A percentile compares a stretch with the other conserved stretches of the same genome.
These are phyloP conservation scores for Yamadazyma insecticola DNA, from an alignment of 805 yeast genomes.

Conservation along the genomic window DNA sequence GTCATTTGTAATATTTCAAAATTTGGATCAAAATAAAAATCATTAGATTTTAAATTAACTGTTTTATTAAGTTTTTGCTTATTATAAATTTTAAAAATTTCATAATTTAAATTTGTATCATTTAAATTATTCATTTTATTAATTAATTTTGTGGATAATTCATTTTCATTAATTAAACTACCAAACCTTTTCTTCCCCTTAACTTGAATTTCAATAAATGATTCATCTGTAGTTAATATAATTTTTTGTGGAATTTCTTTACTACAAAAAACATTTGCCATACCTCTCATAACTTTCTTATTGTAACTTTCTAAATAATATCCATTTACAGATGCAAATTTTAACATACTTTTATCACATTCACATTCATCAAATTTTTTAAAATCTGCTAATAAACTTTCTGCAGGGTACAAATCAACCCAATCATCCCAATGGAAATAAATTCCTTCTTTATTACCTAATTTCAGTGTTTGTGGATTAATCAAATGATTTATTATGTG, in stretches of 20 bases:
- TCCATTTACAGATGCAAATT: constrained; percentile 25
- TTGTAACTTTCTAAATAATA: constrained; percentile 30
- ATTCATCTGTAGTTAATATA: constrained; percentile 19
- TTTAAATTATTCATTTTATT: too few species aligned
- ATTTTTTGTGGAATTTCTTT: constrained; percentile 24
- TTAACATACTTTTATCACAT: constrained; percentile 17
- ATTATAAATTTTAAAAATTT: too few species aligned
- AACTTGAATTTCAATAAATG: constrained; percentile 25
- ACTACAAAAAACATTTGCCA: constrained; percentile 29
- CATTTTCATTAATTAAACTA: constrained; percentile 1
- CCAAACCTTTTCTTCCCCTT: constrained; percentile 20
- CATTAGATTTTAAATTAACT: constrained; percentile 16
- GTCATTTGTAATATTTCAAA: constrained; percentile 21
- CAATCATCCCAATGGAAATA: constrained; percentile 40
- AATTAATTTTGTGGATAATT: too few species aligned
- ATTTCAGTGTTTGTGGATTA: constrained; percentile 1
- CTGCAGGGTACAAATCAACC: constrained; percentile 25
- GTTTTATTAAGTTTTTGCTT: constrained; percentile 5
- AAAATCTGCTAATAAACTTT: constrained; percentile 14
- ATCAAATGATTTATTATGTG: constrained; percentile 9
- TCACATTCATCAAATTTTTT: constrained; percentile 15
- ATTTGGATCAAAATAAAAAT: constrained; percentile 28
- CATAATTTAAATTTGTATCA: too few species aligned
- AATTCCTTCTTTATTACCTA: constrained; percentile 15
- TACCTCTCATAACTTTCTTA: constrained; percentile 28